Evolutionary conservation across 1,284 basidiomycete genomes (phyloP).

Genomic region (Ceratobasidium sp.): DNA sequence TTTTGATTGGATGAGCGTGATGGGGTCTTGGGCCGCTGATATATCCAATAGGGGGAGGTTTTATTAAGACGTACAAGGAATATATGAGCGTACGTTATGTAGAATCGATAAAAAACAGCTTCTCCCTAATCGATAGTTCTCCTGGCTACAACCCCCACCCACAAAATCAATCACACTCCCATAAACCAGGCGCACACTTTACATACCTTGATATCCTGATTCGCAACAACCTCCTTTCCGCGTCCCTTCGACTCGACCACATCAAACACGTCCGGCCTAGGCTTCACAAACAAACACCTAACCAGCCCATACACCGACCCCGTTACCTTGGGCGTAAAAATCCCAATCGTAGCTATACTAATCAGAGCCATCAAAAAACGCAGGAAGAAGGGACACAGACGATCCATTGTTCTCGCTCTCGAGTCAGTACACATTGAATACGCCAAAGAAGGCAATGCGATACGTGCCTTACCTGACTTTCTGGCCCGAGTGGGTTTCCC

Average conservation of each 20-base stretch:
- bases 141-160: constrained; percentile 62
- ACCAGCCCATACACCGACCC: not conserved
- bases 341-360: constrained; percentile 16
- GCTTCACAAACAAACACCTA: not conserved
- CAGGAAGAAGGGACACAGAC: not conserved
- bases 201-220: constrained; percentile 56
- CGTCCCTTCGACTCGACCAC: constrained; percentile 56
- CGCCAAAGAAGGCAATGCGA: not conserved
- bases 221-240: constrained; percentile 59
- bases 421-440: not conserved
- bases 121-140: constrained; percentile 65
- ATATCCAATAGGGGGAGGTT: not conserved
- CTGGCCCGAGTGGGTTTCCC: too few relatives aligned
- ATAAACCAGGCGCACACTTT: not conserved
- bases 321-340: constrained; percentile 2
- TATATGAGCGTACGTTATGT: constrained; percentile 56
- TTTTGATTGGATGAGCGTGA: constrained; percentile 19
- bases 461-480: constrained; percentile 2
- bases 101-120: constrained; percentile 65
- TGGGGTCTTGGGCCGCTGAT: not conserved
- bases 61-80: not conserved
- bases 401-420: not conserved
- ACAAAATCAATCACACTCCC: not conserved
- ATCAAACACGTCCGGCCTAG: constrained; percentile 48
- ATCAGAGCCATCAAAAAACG: constrained; percentile 24